Evolutionary conservation across 495 filamentous ascomycete genomes (phyloP), one percentile per base, ranked within the genome.

Genomic region (Trichoderma virens): DNA sequence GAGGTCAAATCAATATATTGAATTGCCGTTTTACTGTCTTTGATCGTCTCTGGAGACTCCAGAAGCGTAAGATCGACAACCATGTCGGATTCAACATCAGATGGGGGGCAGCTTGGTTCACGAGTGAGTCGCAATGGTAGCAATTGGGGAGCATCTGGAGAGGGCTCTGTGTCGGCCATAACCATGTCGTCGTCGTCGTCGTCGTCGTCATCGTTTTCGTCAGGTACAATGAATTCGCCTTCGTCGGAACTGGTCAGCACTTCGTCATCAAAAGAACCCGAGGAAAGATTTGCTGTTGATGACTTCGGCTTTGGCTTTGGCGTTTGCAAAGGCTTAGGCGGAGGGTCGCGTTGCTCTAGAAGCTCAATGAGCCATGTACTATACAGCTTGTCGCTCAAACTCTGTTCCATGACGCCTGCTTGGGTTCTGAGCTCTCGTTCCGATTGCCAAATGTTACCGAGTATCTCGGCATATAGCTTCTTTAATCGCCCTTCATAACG

Each of bases 371-470:
- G 79, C 84, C 85, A 91, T 28, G 69, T 71, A 7, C 76, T 66
- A 27, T 83, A 72, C 70, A 83, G 81, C 11, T 77, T 81, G 38
- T 86, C 78, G 31, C 79, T 81, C n/a, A 96, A 71, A 6, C 78
- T 90, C 4, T 70, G 68, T 54, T 91, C 83, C 71, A 95, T 70
- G 47, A 75, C 79, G n/a, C 70, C 67, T 59, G 83, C 83, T 64
- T 82, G 81, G n/a, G 73, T 73, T 20, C 72, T 66, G 16, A 93
- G 66, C 28, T 83, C 73, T 1, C 67, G 62, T 9, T 70, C 68
- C 25, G 76, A 79, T 0, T 65, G 70, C 82, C 85, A 92, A 9
- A 75, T 66, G 61, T 81, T 71, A 2, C 68, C 59, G 18, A 74
- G 56, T 31, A 94, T 79, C 34, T 85, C 77, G 1, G 78, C 63